Conservation (phyloP, 73 alveolate genomes). For the Tetrahymena borealis region DNA sequence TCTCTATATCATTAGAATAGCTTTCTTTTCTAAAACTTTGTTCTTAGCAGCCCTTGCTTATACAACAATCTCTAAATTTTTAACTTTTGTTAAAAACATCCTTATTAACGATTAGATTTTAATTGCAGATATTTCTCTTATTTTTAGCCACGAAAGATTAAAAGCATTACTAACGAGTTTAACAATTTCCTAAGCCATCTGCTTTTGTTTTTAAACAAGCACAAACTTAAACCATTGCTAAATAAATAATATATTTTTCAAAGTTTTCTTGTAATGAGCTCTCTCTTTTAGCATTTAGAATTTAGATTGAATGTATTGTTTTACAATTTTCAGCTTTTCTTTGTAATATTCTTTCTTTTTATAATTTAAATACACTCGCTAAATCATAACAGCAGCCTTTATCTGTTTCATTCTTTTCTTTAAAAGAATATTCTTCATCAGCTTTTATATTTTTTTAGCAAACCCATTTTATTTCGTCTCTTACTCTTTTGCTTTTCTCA, state of each 20-base stretch:
- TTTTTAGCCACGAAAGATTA: constrained; percentile 12
- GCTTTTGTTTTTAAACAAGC: background rate
- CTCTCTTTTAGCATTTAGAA: background rate
- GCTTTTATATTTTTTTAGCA: background rate
- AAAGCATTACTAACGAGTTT: constrained; percentile 1
- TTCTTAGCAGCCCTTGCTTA: constrained; percentile 46
- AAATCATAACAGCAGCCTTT: background rate
- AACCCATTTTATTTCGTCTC: background rate
- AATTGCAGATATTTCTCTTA: constrained; percentile 20
- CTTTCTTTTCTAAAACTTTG: constrained; percentile 8
- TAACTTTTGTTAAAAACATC: constrained; percentile 38
- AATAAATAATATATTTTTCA: background rate
- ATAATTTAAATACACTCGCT: background rate
- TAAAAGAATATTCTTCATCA: background rate
- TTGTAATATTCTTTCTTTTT: background rate
- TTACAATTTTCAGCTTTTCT: background rate
- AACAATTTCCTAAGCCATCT: background rate
- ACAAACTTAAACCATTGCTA: background rate
- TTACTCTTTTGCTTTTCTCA: background rate
- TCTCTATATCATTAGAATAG: background rate
- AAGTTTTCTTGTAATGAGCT: background rate
- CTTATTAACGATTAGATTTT: constrained; percentile 48
- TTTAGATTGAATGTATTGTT: background rate
- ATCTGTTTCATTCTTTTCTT: background rate
- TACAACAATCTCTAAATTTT: constrained; percentile 2